Base-by-base conservation (phyloP, 345 rosid genomes). In the Toxicodendron radicans region DNA sequence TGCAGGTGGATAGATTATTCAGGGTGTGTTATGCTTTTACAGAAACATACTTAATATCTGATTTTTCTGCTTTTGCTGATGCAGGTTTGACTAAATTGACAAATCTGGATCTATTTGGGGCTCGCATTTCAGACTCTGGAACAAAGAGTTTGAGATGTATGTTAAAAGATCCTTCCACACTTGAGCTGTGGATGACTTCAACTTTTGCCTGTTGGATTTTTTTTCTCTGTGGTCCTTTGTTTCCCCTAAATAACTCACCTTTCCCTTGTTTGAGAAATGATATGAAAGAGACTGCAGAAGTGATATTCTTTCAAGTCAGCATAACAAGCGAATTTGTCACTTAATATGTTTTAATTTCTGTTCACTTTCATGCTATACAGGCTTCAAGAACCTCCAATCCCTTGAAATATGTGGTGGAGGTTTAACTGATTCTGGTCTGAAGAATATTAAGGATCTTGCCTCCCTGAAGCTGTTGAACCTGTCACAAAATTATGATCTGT, bases 101-200 rank as follows among this genome's bases (percentile, higher is more conserved):
- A 10, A 83, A 82, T 79, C 82, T 86, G 73, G 91, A 89, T 79
- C 90, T 87, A 20, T 92, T 94, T 41, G 94, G 98, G 74, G 97
- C 96, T 70, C 91, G 86, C 24, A 88, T 90, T 80, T 85, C 96
- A 8, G 98, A 94, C 74, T 79, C 83, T 72, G 91, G 93, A 71
- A 80, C 91, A 30, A 74, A 79, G 54, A 71, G 81, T 83, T 63
- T 87, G 75, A 79, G 73, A 66, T 75, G 93, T 87, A 78, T 46
- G 77, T 73, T 11, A 23, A 45, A 60, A 49, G 20, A 14, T 66
- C 24, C 53, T 14, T 24, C 11, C 35, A 45, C 56, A 32, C 51
- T 4, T 27, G 27, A 53, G 58, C 57, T 49, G 70, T 32, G 80
- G 45, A 32, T 20, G 8, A 14, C 56, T 23, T 23, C 20, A 38